Evolutionary conservation across 768 basidiomycete species (phyloP).

Genomic region (Lactarius hatsudake): DNA sequence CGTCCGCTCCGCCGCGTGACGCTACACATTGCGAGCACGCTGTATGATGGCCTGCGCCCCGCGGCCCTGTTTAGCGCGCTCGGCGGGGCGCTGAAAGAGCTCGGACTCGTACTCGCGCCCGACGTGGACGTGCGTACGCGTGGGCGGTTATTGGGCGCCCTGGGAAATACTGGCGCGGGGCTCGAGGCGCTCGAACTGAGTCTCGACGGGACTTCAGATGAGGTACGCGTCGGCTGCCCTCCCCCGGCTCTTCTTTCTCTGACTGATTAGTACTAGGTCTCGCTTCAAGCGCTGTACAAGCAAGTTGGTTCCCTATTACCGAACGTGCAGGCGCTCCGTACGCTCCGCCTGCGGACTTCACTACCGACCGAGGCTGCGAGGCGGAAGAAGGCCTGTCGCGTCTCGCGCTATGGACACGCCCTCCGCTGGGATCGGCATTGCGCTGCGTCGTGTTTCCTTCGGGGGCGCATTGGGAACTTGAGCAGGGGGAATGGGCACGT

Average conservation of each 20-base stretch:
- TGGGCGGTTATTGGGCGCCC: constrained; percentile 34
- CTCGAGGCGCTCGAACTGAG: constrained; percentile 32
- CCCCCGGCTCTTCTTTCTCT: not conserved
- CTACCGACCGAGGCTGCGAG: constrained; percentile 39
- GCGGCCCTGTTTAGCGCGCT: constrained; percentile 33
- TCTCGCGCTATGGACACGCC: constrained; percentile 31
- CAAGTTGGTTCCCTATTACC: constrained; percentile 32
- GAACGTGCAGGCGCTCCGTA: constrained; percentile 32
- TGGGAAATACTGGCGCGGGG: constrained; percentile 32
- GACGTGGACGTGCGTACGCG: constrained; percentile 35
- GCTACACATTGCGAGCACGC: constrained; percentile 33
- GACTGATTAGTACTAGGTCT: constrained; percentile 1
- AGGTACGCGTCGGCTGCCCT: constrained; percentile 27
- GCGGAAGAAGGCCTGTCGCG: constrained; percentile 35
- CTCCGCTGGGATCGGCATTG: constrained; percentile 30
- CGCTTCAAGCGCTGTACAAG: constrained; percentile 33
- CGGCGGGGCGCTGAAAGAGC: constrained; percentile 25
- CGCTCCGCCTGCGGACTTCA: constrained; percentile 36
- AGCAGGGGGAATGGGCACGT: constrained; percentile 3
- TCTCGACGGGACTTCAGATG: constrained; percentile 32
- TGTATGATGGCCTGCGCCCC: constrained; percentile 38
- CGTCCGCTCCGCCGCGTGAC: constrained; percentile 31
- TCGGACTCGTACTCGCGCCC: constrained; percentile 25
- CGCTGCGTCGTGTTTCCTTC: constrained; percentile 32
- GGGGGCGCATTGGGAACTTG: constrained; percentile 32